A percentile compares a stretch with the other conserved stretches of the same genome.
phyloP scores from a whole-genome alignment of 495 filamentous ascomycete species.

The Tuber borchii region DNA sequence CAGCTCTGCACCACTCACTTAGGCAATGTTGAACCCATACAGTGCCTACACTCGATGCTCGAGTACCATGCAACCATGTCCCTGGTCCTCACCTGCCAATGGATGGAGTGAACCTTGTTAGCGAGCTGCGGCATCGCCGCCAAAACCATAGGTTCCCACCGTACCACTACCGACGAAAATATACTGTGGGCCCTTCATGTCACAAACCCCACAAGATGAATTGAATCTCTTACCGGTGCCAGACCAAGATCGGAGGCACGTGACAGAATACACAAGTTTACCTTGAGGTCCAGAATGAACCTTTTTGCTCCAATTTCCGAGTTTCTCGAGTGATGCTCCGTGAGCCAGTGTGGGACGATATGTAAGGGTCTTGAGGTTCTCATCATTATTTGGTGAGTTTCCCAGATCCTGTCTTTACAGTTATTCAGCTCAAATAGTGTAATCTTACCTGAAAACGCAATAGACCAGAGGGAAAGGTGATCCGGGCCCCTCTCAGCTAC shows the following conservation, averaged over 20 bases:
- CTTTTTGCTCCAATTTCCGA: background rate
- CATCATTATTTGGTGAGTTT: background rate
- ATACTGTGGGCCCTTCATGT: background rate
- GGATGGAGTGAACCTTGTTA: conserved; percentile 2
- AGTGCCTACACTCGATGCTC: no score
- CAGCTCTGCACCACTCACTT: background rate
- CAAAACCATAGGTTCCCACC: background rate
- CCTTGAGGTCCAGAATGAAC: background rate
- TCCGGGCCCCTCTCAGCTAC: background rate
- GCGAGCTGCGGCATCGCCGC: background rate
- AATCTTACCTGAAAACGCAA: background rate
- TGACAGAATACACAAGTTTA: background rate
- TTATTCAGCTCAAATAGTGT: background rate
- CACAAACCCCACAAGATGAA: background rate
- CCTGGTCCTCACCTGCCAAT: background rate
- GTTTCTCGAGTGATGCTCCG: background rate
- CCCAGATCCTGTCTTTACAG: background rate
- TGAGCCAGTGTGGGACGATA: background rate
- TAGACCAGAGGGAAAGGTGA: background rate
- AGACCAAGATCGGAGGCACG: background rate
- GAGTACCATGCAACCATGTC: background rate
- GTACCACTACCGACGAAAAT: background rate
- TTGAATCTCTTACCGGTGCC: background rate
- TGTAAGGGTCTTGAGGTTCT: background rate
- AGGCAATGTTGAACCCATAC: background rate